Base-by-base conservation (phyloP, 768 basidiomycete genomes). In the Pholiota conissans region DNA sequence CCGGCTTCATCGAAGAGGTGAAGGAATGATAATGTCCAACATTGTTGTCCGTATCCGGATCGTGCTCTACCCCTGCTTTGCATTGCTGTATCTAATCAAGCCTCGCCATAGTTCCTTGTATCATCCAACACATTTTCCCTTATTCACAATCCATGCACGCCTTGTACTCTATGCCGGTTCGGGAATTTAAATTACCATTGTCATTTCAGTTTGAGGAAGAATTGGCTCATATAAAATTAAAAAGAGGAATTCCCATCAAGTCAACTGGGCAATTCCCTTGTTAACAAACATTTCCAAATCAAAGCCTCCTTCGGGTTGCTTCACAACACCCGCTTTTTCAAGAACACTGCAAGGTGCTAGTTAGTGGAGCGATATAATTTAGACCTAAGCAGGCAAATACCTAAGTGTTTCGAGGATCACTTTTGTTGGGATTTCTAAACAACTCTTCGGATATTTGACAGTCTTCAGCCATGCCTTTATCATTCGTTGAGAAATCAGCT, bases 391-490 rank as follows among this genome's bases (percentile, higher is more conserved):
- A 8, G n/a, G n/a, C 0, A 67, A 84, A 67, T 67, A 91, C 91
- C 75, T 75, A 7, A 95, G 73, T 0, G 94, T 95, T 37, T 90
- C 80, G 5, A 70, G 68, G 13, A 96, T 79, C 14, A 93, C 86
- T 28, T 80, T 71, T n/a, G 71, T 73, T 6, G 88, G 82, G 45
- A 95, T 87, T 32, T 73, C 75, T 1, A 78, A 70, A 63, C 92
- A 89, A 65, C 87, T 81, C 10, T 76, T 61, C 3, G 91, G 86
- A 70, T 93, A 96, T 3, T 74, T 76, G 18, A 95, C 93, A 4
- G 89, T 90, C 65, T 80, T 75, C 62, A 95, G 75, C 95, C 94
- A 96, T 20, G 86, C 86, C 91, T 90, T 37, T n/a, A 56, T 16
- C 13, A 42, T 7, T 24, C 20, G 16, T 5, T 35, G 48, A 18